Conservation (phyloP, 1,139 yeast species). For the Hyphopichia fennica region DNA sequence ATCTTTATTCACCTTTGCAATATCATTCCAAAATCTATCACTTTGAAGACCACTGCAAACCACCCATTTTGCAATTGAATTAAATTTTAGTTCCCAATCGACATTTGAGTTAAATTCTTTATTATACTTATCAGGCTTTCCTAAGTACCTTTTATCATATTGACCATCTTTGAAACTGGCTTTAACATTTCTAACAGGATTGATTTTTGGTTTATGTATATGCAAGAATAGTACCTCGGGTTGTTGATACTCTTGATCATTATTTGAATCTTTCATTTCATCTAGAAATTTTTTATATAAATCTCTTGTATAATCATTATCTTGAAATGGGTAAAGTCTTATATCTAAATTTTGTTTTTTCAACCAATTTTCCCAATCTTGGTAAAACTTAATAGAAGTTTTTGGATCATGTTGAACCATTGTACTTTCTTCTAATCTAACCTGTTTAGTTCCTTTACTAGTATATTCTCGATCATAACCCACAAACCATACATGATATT, state of each 20-base stretch:
- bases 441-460: constrained; percentile 14
- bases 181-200: constrained; percentile 26
- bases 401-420: constrained; percentile 10
- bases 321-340: constrained; percentile 19
- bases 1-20: constrained; percentile 18
- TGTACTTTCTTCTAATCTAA: constrained; percentile 20
- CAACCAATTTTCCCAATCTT: constrained; percentile 20
- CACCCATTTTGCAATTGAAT: constrained; percentile 22
- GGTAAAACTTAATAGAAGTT: neutral
- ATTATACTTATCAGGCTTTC: constrained; percentile 13
- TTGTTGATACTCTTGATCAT: constrained; percentile 10
- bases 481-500: constrained; percentile 16
- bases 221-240: constrained; percentile 39
- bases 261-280: constrained; percentile 2
- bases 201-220: constrained; percentile 43
- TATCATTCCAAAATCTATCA: constrained; percentile 13
- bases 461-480: constrained; percentile 14
- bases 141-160: constrained; percentile 15
- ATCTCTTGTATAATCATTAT: constrained; percentile 12
- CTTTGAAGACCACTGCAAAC: constrained; percentile 21
- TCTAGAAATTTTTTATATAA: constrained; percentile 13
- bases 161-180: constrained; percentile 11
- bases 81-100: constrained; percentile 27
- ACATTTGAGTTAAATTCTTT: constrained; percentile 12
- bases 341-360: constrained; percentile 13